Percentiles rank a stretch among this genome's conserved stretches.
These are phyloP conservation scores for Salicornia ramosissima DNA, from an alignment of 148 eudicot species.

Conservation along the genomic window DNA sequence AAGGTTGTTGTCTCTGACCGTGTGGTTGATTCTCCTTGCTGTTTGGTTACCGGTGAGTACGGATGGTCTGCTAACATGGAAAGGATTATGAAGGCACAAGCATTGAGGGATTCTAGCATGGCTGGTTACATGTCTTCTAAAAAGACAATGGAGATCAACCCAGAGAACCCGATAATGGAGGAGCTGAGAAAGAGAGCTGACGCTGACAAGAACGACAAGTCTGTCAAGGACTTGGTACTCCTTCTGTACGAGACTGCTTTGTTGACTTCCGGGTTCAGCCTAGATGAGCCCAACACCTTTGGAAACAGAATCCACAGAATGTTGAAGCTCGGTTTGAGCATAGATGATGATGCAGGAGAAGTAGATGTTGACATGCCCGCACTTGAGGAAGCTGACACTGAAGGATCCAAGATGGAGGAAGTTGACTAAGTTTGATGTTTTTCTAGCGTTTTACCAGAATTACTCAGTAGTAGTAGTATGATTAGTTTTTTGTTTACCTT, in stretches of 20 bases:
- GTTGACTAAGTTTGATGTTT: slow-evolving; percentile 40
- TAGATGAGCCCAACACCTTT: slow-evolving; percentile 76
- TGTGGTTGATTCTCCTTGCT: slow-evolving; percentile 80
- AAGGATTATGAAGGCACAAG: slow-evolving; percentile 78
- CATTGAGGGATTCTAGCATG: slow-evolving; percentile 80
- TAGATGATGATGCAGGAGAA: slow-evolving; percentile 60
- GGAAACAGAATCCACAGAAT: slow-evolving; percentile 86
- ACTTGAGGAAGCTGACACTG: slow-evolving; percentile 52
- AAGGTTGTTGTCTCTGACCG: slow-evolving; percentile 80
- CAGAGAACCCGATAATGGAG: slow-evolving; percentile 78
- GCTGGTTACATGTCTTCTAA: slow-evolving; percentile 84
- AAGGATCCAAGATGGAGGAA: slow-evolving; percentile 74
- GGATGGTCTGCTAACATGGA: slow-evolving; percentile 95
- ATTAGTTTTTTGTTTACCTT: too few relatives aligned
- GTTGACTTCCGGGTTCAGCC: slow-evolving; percentile 78
- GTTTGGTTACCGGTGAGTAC: slow-evolving; percentile 80
- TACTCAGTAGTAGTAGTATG: slow-evolving; percentile 1
- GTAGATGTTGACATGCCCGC: slow-evolving; percentile 59
- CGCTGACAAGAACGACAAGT: slow-evolving; percentile 87
- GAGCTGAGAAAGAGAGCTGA: slow-evolving; percentile 87
- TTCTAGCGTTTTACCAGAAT: background rate
- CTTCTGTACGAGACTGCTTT: slow-evolving; percentile 68
- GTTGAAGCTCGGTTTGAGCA: slow-evolving; percentile 85
- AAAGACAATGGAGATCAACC: slow-evolving; percentile 92
- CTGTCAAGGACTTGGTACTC: slow-evolving; percentile 73